Base-by-base conservation (phyloP, 768 basidiomycete genomes). In the Podaxis sp. region DNA sequence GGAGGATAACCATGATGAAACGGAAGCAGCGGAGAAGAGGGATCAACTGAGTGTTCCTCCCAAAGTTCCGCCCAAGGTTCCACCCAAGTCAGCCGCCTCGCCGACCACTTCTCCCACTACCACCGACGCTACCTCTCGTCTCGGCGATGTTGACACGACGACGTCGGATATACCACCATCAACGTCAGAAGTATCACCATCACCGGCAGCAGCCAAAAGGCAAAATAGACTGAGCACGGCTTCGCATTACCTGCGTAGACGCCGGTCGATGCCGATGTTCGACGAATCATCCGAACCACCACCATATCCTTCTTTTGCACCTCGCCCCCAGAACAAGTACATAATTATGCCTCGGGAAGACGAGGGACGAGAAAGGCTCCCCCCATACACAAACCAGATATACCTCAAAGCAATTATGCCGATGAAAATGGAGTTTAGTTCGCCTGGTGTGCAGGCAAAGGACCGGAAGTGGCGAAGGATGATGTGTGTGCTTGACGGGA, bases 391-490 rank as follows among this genome's bases (percentile, higher is more conserved):
- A 64, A 98, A 97, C 75, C 75, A 80, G 15, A 83, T 98, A 17
- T 88, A 92, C 69, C 85, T 98, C 68, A 82, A 85, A 38, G 93
- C 88, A 2, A 81, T 88, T 58, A 84, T 99, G 78, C 90, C 90
- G 1, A 85, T 92, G 52, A 99, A 99, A 80, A 85, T 95, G 87
- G 97, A 99, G 79, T 98, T 99, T 71, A 78, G 76, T 3, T 74
- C 82, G 11, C 94, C 95, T 0, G 95, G 95, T 6, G 79, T 93
- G 2, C 93, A 96, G 73, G 89, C 96, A 6, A 85, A 81, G 71
- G 96, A 98, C 71, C 80, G 97, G 51, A 93, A 94, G 70, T 99
- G 97, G 97, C 84, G 91, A 63, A 80, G 91, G 55, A 86, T 90
- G 55, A 81, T 95, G 66, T 92, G 93, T 70, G 91, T 96, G 68